Percentiles rank a stretch among this genome's conserved stretches.
These are phyloP conservation scores for Dictyostelium purpureum DNA, from an alignment of 78 protist genomes.

Conservation along the genomic window DNA sequence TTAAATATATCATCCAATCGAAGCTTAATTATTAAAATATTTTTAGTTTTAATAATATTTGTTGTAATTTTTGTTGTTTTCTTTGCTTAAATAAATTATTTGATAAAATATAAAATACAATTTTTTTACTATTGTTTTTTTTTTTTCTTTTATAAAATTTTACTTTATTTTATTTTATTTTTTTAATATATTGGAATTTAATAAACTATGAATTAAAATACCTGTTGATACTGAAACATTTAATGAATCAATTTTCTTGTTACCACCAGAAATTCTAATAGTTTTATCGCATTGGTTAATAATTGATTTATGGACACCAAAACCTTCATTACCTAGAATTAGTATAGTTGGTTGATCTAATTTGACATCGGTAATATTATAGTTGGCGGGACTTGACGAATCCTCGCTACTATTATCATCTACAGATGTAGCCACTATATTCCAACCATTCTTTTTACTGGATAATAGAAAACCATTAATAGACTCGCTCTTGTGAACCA, in stretches of 20 bases:
- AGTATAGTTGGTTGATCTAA: conserved; percentile 50
- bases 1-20: conserved; percentile 43
- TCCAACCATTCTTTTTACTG: conserved; percentile 63
- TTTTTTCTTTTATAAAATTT: neutral
- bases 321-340: conserved; percentile 77
- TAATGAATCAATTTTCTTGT: neutral
- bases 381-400: too few species aligned
- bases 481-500: conserved; percentile 2
- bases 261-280: conserved; percentile 5
- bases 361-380: neutral
- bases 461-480: conserved; percentile 20
- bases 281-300: neutral
- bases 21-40: conserved; percentile 50
- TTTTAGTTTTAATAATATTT: conserved; percentile 55
- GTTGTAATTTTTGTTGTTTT: conserved; percentile 53
- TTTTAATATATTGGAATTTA: neutral
- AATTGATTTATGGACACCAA: conserved; percentile 36
- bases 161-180: too few species aligned
- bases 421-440: conserved; percentile 38
- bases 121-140: too few species aligned
- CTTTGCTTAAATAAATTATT: conserved; percentile 23
- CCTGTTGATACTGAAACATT: conserved; percentile 25
- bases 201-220: conserved; percentile 9
- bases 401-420: too few species aligned
- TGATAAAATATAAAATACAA: neutral